Base-by-base conservation (phyloP, 2,329 filamentous ascomycete species). In the Pseudogymnoascus pannorum region DNA sequence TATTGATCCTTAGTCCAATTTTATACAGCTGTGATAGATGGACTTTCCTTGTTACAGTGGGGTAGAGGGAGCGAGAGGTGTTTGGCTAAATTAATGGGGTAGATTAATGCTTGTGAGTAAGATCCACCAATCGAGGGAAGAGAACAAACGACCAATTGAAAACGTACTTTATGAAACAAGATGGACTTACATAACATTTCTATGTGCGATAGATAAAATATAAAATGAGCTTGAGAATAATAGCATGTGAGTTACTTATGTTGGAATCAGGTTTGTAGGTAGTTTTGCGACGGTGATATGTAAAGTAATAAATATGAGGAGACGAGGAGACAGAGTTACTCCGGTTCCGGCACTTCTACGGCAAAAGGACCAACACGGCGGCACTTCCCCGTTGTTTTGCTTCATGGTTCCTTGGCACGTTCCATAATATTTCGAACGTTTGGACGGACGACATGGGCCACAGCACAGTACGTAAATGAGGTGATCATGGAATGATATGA, bases 11-110 rank as follows among this genome's bases (percentile, higher is more conserved):
- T 69, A 35, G 70, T 73, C 14, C 70, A 73, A 66, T 69, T 69
- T 5, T 68, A 69, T 51, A 73, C 70, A 0, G 70, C 71, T 1
- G 36, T 70, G 0, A 64, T 70, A 4, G 64, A 66, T 4, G 70
- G 71, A 73, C n/a, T 31, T 54, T 54, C 24, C 24, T 12, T 12
- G 24, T 29, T 18, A 18, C 24, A 3, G 44, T 54, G 44, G 44
- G 44, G 44, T 31, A 29, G 44, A 29, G 22, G 24, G 5, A 16
- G 44, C 2, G 20, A 44, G 24, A 54, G 22, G 9, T 54, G 24
- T 29, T 54, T 24, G 44, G 44, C 1, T 54, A 54, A 54, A 54
- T 54, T 54, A 31, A 54, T 31, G 2, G 31, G 31, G 44, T 31
- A 29, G n/a, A 54, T 54, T 54, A 54, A 54, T 31, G 24, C 24